These are phyloP conservation scores for Micractinium conductrix DNA, from an alignment of 139 green algal genomes.

Conservation along the genomic window DNA sequence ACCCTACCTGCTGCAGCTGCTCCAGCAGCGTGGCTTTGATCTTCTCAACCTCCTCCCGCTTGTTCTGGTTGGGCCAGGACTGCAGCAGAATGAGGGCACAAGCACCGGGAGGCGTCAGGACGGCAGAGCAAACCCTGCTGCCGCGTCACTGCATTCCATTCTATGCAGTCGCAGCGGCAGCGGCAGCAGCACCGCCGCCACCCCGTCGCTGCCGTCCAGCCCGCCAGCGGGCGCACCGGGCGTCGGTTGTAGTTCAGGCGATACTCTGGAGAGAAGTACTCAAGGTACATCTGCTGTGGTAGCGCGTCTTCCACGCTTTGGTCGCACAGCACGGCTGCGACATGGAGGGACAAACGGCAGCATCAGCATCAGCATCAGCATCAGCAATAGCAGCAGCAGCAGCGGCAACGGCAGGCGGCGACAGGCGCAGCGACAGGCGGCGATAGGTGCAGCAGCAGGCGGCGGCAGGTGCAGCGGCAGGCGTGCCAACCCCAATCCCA, in stretches of 20 bases:
- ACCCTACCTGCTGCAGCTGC: constrained; percentile 62
- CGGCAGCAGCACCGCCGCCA: neutral
- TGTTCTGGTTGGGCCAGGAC: constrained; percentile 79
- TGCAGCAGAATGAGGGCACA: too few species aligned
- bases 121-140: too few species aligned
- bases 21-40: constrained; percentile 76
- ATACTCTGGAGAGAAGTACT: constrained; percentile 73
- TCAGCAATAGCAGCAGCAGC: too few species aligned
- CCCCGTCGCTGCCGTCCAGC: too few species aligned
- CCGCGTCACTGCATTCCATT: too few species aligned
- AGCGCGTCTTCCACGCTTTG: constrained; percentile 63
- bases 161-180: too few species aligned
- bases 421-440: neutral
- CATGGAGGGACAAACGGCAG: neutral
- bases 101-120: too few species aligned
- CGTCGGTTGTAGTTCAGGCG: constrained; percentile 41
- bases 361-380: too few species aligned
- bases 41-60: constrained; percentile 69
- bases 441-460: neutral
- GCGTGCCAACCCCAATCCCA: neutral
- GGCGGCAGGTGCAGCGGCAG: neutral
- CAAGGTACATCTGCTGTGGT: constrained; percentile 68
- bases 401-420: neutral
- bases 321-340: constrained; percentile 43
- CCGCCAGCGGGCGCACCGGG: constrained; percentile 26